These are phyloP conservation scores for Pichia sp. DNA, from an alignment of 1,139 yeast genomes.

Conservation along the genomic window DNA sequence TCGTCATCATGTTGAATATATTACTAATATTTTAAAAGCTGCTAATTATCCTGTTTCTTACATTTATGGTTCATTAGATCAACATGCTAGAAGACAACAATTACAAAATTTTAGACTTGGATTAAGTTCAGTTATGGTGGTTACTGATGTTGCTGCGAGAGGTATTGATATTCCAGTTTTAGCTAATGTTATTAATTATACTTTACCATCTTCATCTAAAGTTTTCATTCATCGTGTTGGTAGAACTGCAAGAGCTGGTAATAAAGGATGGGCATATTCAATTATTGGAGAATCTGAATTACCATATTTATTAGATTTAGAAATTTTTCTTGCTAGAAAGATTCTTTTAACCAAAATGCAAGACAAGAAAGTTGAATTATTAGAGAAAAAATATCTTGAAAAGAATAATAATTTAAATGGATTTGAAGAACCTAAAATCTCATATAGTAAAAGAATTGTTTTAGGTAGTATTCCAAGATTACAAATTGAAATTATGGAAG, in stretches of 20 bases:
- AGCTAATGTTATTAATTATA: conserved; percentile 87
- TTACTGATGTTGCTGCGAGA: conserved; percentile 98
- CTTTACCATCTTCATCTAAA: conserved; percentile 88
- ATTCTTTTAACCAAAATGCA: conserved; percentile 65
- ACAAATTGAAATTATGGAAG: conserved; percentile 66
- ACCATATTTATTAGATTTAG: conserved; percentile 86
- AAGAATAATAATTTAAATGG: conserved; percentile 33
- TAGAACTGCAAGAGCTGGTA: conserved; percentile 99
- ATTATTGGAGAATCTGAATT: conserved; percentile 79
- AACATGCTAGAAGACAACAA: conserved; percentile 88
- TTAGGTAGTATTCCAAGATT: conserved; percentile 77
- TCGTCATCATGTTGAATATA: conserved; percentile 93
- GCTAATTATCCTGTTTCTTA: conserved; percentile 80
- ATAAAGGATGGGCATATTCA: conserved; percentile 96
- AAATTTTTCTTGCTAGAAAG: conserved; percentile 82
- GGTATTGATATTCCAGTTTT: conserved; percentile 98
- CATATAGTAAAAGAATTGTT: conserved; percentile 72
- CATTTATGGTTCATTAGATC: conserved; percentile 92
- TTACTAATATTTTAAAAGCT: conserved; percentile 59
- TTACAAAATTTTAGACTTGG: conserved; percentile 81
- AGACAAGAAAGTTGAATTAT: conserved; percentile 50
- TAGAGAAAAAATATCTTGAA: conserved; percentile 41
- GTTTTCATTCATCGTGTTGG: conserved; percentile 97
- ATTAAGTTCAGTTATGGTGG: conserved; percentile 75
- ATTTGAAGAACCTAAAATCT: conserved; percentile 45